A percentile compares a stretch with the other conserved stretches of the same genome.
phyloP scores from a whole-genome alignment of 805 yeast species.

The Hanseniaspora nectarophila region DNA sequence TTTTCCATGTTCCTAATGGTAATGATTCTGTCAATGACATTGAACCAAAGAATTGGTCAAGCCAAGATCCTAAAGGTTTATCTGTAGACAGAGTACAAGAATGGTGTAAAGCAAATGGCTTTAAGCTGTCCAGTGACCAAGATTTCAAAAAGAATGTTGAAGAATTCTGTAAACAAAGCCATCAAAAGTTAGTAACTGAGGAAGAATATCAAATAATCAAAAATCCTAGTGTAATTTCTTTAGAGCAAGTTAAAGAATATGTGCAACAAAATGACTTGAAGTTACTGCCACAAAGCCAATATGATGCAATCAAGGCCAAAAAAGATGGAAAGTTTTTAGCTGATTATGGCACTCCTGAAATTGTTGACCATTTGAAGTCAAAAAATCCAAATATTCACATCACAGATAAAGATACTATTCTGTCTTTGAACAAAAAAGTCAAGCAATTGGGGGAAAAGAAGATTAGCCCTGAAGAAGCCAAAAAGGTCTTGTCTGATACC shows the following conservation, averaged over 20 bases:
- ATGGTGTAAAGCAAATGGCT: slow-evolving; percentile 1
- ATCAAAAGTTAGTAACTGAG: not conserved
- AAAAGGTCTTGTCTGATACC: not conserved
- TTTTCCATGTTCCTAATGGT: not conserved
- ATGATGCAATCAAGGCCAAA: slow-evolving; percentile 1
- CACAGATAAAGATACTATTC: not conserved
- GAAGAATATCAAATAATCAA: not conserved
- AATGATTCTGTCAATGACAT: slow-evolving; percentile 3
- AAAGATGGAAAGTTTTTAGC: slow-evolving; percentile 7
- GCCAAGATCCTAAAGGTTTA: not conserved
- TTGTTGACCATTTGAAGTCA: not conserved
- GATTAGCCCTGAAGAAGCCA: not conserved
- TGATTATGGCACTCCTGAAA: slow-evolving; percentile 6
- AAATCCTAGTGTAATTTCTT: not conserved
- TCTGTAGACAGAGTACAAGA: not conserved
- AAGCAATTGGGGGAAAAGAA: not conserved
- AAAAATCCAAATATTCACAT: not conserved
- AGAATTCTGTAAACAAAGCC: not conserved
- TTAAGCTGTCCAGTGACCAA: not conserved
- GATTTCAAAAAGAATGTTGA: not conserved
- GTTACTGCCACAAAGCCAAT: slow-evolving; percentile 5
- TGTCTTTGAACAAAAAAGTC: not conserved
- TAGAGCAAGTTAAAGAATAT: slow-evolving; percentile 13
- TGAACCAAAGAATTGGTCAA: not conserved
- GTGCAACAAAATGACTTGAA: slow-evolving; percentile 10